Base-by-base conservation (phyloP, 306 rosid genomes). In the Astragalus membranaceus region DNA sequence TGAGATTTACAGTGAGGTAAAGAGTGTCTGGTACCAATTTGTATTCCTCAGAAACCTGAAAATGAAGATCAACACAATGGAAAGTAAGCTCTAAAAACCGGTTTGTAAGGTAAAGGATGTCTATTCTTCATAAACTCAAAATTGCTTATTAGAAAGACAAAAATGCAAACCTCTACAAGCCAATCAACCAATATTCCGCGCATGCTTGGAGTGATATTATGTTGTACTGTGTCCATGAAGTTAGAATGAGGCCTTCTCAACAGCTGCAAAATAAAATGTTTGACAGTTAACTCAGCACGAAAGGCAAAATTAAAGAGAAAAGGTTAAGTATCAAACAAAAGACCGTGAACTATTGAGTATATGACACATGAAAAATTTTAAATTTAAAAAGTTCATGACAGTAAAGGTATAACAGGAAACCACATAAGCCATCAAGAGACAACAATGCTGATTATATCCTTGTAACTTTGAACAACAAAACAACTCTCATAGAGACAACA, bases 181-280 rank as follows among this genome's bases (percentile, higher is more conserved):
- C 99, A 95, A 83, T 95, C 99, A 41, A 95, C 84, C 69, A 95
- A 80, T 70, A 95, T 87, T 14, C 84, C 89, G 3, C 99, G 95
- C 99, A 91, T 95, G 80, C 78, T 83, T 78, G 78, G 92, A 75
- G 89, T 89, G 69, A 95, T 85, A 80, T 91, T 96, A 51, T 33
- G 85, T 77, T 91, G 99, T 54, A 80, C 73, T 23, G 81, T 85
- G 78, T 85, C 91, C 95, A 91, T 87, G 54, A 80, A 87, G 77
- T 60, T 63, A 46, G 91, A 79, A 82, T 32, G 16, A 30, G 90
- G 97, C 54, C 96, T 87, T 85, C 92, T 83, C 11, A 82, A 75
- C 53, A 95, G 92, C 97, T 94, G 80, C 11, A 81, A 67, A 52
- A 23, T 37, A 50, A 70, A 69, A 75, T 53, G 50, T 56, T 36